Base-by-base conservation (phyloP, 73 alveolate genomes). In the Paramecium pentaurelia region DNA sequence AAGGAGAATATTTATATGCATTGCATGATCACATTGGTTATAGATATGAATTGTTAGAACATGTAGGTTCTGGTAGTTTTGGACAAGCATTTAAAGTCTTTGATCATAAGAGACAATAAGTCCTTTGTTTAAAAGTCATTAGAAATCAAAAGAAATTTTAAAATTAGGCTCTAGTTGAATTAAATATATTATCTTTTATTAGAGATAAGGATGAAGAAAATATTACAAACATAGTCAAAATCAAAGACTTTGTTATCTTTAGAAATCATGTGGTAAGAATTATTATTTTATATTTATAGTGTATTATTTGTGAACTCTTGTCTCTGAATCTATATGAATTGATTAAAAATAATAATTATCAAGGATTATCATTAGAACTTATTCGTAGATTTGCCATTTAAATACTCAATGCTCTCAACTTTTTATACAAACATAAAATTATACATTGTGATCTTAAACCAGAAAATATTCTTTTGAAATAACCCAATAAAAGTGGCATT, bases 361-460 rank as follows among this genome's bases (percentile, higher is more conserved):
- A 93, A 77, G 99, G 99, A 4, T 88, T 96, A 40, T 88, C 97
- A 27, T 45, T 94, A 20, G 95, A 93, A 12, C 54, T 95, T 36
- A 96, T 96, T 16, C 86, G 96, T 45, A 92, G 98, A 37, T 96
- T 96, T 92, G 97, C 98, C 14, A 92, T 94, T 12, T 94, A 96
- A 70, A 93, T 96, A 32, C 95, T 96, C 1, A 91, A 92, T 44
- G 96, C 98, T 11, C 91, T 96, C 14, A 73, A 84, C 9, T 95
- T 93, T 58, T 86, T 96, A 36, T 80, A 68, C 40, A 91, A 96
- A 54, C 92, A 88, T 25, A 64, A 92, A 36, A 96, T 96, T n/a
- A 94, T 96, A 37, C 99, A 96, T 80, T 96, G 99, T 58, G 99
- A 96, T 92, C 70, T 96, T n/a, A 96, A 96, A 86, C 99, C 99